phyloP scores from a whole-genome alignment of 169 alveolate species.

The Eimeria sp. region DNA sequence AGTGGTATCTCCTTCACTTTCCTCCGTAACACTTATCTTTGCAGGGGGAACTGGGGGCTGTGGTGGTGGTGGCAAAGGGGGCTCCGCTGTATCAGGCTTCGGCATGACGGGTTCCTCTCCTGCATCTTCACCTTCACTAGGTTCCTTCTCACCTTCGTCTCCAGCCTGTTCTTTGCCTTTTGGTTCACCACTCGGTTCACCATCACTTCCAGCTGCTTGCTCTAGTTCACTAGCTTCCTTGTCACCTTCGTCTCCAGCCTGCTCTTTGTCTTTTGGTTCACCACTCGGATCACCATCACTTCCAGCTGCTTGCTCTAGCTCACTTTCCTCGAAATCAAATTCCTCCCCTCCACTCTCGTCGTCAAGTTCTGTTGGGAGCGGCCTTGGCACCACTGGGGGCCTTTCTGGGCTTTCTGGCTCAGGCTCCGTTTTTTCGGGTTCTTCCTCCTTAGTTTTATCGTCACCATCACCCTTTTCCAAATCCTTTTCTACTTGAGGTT shows the following conservation, averaged over 20 bases:
- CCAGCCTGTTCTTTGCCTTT: not conserved
- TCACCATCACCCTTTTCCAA: not conserved
- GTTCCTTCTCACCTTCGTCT: too few relatives aligned
- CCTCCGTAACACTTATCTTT: not conserved
- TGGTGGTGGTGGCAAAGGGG: too few relatives aligned
- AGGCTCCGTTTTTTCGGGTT: not conserved
- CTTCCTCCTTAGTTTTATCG: not conserved
- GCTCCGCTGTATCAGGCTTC: too few relatives aligned
- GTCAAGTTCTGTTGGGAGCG: not conserved
- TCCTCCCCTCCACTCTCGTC: not conserved
- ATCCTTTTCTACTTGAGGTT: too few relatives aligned
- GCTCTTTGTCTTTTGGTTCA: not conserved
- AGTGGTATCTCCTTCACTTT: not conserved
- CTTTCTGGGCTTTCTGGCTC: not conserved
- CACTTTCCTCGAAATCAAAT: not conserved
- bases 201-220: not conserved
- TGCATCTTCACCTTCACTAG: too few relatives aligned
- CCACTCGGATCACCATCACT: too few relatives aligned
- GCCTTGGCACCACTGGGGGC: not conserved
- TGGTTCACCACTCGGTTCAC: too few relatives aligned
- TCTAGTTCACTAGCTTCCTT: not conserved
- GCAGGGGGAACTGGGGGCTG: too few relatives aligned
- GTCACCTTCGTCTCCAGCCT: not conserved
- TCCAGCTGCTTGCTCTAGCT: not conserved
- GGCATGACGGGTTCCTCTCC: too few relatives aligned